Conservation (phyloP, 139 green algal genomes). For the Spirogloea muscicola region DNA sequence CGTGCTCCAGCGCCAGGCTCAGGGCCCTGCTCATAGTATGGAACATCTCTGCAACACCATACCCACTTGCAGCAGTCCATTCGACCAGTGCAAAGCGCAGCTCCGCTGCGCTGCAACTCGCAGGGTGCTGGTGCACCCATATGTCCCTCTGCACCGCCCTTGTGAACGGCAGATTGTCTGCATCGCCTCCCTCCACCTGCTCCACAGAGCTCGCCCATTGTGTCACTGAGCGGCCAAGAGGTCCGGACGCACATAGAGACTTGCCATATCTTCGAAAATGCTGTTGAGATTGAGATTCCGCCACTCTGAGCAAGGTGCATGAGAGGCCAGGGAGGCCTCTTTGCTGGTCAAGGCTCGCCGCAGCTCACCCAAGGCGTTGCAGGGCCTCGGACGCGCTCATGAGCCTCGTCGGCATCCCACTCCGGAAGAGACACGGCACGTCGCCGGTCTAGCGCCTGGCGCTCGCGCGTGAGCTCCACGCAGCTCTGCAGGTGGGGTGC, state of each 20-base stretch:
- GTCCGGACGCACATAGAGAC: too few relatives aligned
- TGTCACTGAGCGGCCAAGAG: too few relatives aligned
- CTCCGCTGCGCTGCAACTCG: background rate
- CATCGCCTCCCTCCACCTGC: constrained; percentile 6
- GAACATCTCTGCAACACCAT: too few relatives aligned
- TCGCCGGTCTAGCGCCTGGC: background rate
- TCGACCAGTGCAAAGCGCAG: too few relatives aligned
- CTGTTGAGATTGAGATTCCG: too few relatives aligned
- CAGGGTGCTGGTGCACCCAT: constrained; percentile 27
- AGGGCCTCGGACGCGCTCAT: background rate
- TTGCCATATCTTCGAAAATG: too few relatives aligned
- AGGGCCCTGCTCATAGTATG: too few relatives aligned
- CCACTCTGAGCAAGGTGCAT: background rate
- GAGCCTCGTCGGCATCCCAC: background rate
- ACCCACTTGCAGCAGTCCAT: too few relatives aligned
- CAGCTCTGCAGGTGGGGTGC: background rate
- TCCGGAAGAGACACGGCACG: too few relatives aligned
- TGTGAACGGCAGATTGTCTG: constrained; percentile 11
- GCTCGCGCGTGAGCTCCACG: background rate
- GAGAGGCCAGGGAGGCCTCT: background rate
- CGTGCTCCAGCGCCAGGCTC: constrained; percentile 9
- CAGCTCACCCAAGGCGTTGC: background rate
- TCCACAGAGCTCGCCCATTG: too few relatives aligned
- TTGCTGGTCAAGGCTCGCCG: background rate
- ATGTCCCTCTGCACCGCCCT: constrained; percentile 18